Base-by-base conservation (phyloP, 1,284 basidiomycete genomes). In the Trametes hirsuta region DNA sequence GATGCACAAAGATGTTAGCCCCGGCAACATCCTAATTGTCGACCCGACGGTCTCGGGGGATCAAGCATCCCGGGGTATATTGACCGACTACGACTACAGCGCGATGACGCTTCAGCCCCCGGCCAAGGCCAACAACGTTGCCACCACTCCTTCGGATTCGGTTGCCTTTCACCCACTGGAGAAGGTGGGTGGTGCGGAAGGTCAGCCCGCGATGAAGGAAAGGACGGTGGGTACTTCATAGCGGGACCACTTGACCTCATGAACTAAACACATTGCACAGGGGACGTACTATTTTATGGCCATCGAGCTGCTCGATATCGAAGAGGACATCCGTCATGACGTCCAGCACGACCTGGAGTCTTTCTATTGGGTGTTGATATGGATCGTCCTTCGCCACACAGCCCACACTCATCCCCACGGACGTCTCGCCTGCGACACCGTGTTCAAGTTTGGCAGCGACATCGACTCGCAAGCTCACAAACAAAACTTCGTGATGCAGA, bases 201-300 rank as follows among this genome's bases (percentile, higher is more conserved):
- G 18, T 21, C 37, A 42, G 11, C 24, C 6, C 15, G 45, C 51
- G 5, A n/a, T 48, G 44, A 62, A 60, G 45, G 52, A 58, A 49
- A 46, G 58, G 15, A 67, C 55, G 4, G 65, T 64, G 15, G 36
- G 65, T 46, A 10, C n/a, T 14, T 25, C 30, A 30, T 30, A 8
- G 30, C 21, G 6, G 14, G 1, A 34, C 15, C 15, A 35, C 42
- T 8, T 12, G 30, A 15, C 9, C 10, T 8, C 18, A 12, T 24
- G 11, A 15, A n/a, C 11, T 30, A 6, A 18, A 22, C 1, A 34
- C 35, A 14, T n/a, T 22, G 4, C 11, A 3, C 8, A 67, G 66
- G 66, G 63, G 15, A 67, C 66, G 1, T 54, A 51, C n/a, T 55
- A 57, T 41, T 65, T 64, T 53, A 65, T 67, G 46, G 59, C 61